phyloP scores from a whole-genome alignment of 768 basidiomycete species.

The Termitomyces sp. region DNA sequence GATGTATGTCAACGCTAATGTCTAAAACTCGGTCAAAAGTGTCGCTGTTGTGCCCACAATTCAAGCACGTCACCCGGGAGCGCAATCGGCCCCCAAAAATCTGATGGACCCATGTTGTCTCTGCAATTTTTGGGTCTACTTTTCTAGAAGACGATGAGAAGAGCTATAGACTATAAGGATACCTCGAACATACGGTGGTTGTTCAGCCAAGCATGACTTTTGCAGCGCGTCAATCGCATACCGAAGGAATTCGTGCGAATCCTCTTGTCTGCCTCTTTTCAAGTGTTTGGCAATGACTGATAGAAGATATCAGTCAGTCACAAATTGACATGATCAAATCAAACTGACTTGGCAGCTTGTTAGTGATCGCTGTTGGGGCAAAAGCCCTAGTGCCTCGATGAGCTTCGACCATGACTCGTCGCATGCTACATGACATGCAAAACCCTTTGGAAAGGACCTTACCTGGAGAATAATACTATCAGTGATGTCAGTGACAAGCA shows the following conservation, averaged over 20 bases:
- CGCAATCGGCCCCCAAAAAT: constrained; percentile 91
- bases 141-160: constrained; percentile 41
- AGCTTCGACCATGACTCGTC: constrained; percentile 50
- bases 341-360: constrained; percentile 64
- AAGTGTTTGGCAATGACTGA: constrained; percentile 89
- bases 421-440: constrained; percentile 79
- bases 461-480: constrained; percentile 25
- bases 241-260: constrained; percentile 96
- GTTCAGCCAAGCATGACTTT: constrained; percentile 71
- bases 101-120: constrained; percentile 92
- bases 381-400: constrained; percentile 47
- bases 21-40: constrained; percentile 96
- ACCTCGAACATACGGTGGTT: constrained; percentile 54
- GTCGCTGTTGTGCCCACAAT: constrained; percentile 86
- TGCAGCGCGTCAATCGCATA: constrained; percentile 92
- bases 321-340: neutral
- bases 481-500: constrained; percentile 1
- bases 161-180: neutral
- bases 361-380: constrained; percentile 61
- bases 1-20: constrained; percentile 85
- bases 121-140: constrained; percentile 63
- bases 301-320: constrained; percentile 2
- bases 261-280: constrained; percentile 91
- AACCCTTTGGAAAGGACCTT: constrained; percentile 42
- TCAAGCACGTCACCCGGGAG: constrained; percentile 83